Conservation (phyloP, 352 stramenopile species). For the Pythium insidiosum region DNA sequence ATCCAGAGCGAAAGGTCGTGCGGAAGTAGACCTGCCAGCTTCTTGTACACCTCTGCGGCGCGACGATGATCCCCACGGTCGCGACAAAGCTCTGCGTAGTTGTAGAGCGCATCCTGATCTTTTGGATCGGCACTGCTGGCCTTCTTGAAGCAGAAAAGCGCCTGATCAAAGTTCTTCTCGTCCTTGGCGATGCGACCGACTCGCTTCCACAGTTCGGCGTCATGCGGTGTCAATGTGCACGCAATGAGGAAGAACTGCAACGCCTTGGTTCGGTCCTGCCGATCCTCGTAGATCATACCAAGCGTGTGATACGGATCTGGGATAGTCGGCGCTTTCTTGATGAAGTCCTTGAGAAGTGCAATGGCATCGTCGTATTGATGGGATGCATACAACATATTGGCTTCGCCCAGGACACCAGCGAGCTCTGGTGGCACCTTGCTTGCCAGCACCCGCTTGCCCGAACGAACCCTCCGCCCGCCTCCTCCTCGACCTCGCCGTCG, state of each 20-base stretch:
- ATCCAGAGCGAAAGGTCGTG: conserved; percentile 81
- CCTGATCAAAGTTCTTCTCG: conserved; percentile 81
- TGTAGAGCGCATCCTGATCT: conserved; percentile 76
- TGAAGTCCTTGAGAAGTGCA: conserved; percentile 78
- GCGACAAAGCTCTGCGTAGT: conserved; percentile 70
- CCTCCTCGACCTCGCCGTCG: conserved; percentile 25
- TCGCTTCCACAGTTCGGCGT: conserved; percentile 80
- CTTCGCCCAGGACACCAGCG: conserved; percentile 68
- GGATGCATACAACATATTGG: conserved; percentile 83
- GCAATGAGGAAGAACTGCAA: conserved; percentile 84
- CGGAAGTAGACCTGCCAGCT: conserved; percentile 58
- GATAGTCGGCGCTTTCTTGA: conserved; percentile 85
- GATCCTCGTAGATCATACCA: conserved; percentile 85
- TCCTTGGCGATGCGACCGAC: conserved; percentile 82
- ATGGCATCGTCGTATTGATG: conserved; percentile 83
- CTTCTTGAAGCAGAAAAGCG: conserved; percentile 82
- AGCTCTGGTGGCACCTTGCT: conserved; percentile 77
- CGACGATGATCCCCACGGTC: conserved; percentile 72
- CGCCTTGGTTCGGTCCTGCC: conserved; percentile 70
- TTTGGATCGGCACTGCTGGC: conserved; percentile 72
- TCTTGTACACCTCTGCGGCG: conserved; percentile 77
- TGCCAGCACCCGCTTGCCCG: conserved; percentile 49
- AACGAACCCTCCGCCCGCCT: conserved; percentile 15
- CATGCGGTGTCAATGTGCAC: conserved; percentile 71
- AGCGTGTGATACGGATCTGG: conserved; percentile 83